These are phyloP conservation scores for Nicotiana rustica DNA, from an alignment of 305 asterid genomes.

Conservation along the genomic window DNA sequence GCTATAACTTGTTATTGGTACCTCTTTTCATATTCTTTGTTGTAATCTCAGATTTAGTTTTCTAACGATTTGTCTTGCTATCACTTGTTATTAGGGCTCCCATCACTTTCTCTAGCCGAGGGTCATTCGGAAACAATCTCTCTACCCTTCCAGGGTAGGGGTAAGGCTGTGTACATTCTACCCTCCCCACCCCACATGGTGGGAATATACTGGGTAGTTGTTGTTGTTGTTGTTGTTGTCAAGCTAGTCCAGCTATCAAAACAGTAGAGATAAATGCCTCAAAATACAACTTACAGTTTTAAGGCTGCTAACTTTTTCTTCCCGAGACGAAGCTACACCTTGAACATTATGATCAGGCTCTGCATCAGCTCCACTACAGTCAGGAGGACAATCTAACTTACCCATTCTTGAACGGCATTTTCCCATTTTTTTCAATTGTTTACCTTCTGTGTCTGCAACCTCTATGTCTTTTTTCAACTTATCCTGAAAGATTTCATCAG, in stretches of 20 bases:
- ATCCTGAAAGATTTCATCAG: constrained; percentile 52
- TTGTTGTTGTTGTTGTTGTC: too few relatives aligned
- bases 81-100: too few relatives aligned
- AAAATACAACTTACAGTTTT: constrained; percentile 73
- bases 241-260: constrained; percentile 3
- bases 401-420: constrained; percentile 67
- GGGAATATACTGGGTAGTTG: too few relatives aligned
- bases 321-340: constrained; percentile 79
- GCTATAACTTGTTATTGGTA: too few relatives aligned
- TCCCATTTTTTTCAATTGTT: constrained; percentile 68
- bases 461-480: constrained; percentile 71
- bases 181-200: too few relatives aligned
- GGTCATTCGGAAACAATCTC: too few relatives aligned
- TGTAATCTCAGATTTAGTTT: too few relatives aligned
- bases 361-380: constrained; percentile 71
- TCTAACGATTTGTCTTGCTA: too few relatives aligned
- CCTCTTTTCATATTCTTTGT: too few relatives aligned
- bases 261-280: constrained; percentile 29
- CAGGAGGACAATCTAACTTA: constrained; percentile 76
- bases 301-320: constrained; percentile 98
- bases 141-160: too few relatives aligned
- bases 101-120: too few relatives aligned
- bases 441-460: constrained; percentile 67
- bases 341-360: constrained; percentile 87
- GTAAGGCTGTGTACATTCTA: too few relatives aligned